Base-by-base conservation (phyloP, 768 basidiomycete species). In the Tephrocybe sp. region DNA sequence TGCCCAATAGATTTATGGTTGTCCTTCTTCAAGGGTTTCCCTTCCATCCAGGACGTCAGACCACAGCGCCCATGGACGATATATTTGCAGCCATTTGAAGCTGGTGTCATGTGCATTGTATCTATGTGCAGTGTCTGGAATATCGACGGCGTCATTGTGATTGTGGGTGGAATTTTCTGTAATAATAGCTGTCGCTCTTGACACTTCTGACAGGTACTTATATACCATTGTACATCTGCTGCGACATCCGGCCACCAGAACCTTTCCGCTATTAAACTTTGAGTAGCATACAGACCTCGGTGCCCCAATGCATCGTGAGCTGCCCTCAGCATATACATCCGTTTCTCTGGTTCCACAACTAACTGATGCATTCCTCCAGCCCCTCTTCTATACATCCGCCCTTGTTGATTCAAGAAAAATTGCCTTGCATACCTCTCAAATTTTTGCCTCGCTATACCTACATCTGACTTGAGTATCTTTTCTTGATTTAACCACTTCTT, bases 141-240 rank as follows among this genome's bases (percentile, higher is more conserved):
- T 7, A 69, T 16, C 7, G 58, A 56, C 21, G 54, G 53, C 0
- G 66, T 62, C 1, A 47, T 36, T 0, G 67, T 45, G 7, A 67
- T 52, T 3, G 56, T 55, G 9, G 69, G 65, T 4, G 64, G 69
- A 3, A 68, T 61, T 2, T 60, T 47, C 3, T 67, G 24, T 24
- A 63, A 49, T 4, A 51, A 51, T 27, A 28, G 59, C 26, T 44
- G 41, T 8, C 65, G 51, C 1, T 60, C 42, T 44, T 72, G 70
- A 54, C 69, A 71, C 8, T 60, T 27, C 40, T 66, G 66, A 35
- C 71, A 70, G 11, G 64, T 64, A 15, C 60, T 56, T 7, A 70
- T 28, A 38, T 59, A 70, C 66, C 67, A 69, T 18, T 46, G 36
- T 3, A 71, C 53, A 36, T 72, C 66, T 3, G 30, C 40, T 13